Percentiles rank a stretch among this genome's conserved stretches.
Evolutionary conservation across 1,139 yeast genomes (phyloP).

Genomic region (Spencermartinsiella ligniputridi): DNA sequence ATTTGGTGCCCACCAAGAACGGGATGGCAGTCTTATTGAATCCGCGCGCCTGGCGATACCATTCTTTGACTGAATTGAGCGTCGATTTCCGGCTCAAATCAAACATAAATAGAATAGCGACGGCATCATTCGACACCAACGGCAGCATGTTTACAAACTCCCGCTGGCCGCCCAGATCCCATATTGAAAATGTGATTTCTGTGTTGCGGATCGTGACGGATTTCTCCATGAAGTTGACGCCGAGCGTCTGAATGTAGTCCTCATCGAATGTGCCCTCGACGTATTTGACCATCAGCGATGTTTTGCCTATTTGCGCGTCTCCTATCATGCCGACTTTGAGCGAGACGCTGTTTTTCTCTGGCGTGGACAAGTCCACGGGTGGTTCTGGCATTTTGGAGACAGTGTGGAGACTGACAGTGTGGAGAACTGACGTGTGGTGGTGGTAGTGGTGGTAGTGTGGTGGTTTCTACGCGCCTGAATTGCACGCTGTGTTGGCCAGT

Average conservation of each 20-base stretch:
- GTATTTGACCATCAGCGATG: conserved; percentile 94
- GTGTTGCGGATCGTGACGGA: conserved; percentile 83
- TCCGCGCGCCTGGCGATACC: conserved; percentile 94
- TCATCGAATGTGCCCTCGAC: conserved; percentile 93
- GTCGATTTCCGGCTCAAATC: conserved; percentile 87
- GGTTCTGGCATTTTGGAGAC: conserved; percentile 6
- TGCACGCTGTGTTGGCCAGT: too few species aligned
- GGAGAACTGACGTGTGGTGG: background rate
- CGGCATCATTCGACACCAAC: conserved; percentile 88
- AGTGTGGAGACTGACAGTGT: too few species aligned
- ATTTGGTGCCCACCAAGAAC: conserved; percentile 88
- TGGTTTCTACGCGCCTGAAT: too few species aligned
- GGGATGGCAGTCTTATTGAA: conserved; percentile 90
- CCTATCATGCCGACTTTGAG: conserved; percentile 92
- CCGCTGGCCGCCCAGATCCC: conserved; percentile 97
- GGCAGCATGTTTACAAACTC: conserved; percentile 97
- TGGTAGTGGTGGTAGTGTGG: too few species aligned
- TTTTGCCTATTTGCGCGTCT: conserved; percentile 97
- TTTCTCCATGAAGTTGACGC: conserved; percentile 94
- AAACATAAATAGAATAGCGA: conserved; percentile 87
- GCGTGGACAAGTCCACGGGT: conserved; percentile 26
- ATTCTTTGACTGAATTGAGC: conserved; percentile 80
- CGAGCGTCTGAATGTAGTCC: conserved; percentile 87
- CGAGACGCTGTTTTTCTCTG: conserved; percentile 46
- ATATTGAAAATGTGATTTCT: conserved; percentile 84